Evolutionary conservation across 441 rosid genomes (phyloP), one percentile per base, ranked within the genome.

Genomic region (Jatropha multifida): DNA sequence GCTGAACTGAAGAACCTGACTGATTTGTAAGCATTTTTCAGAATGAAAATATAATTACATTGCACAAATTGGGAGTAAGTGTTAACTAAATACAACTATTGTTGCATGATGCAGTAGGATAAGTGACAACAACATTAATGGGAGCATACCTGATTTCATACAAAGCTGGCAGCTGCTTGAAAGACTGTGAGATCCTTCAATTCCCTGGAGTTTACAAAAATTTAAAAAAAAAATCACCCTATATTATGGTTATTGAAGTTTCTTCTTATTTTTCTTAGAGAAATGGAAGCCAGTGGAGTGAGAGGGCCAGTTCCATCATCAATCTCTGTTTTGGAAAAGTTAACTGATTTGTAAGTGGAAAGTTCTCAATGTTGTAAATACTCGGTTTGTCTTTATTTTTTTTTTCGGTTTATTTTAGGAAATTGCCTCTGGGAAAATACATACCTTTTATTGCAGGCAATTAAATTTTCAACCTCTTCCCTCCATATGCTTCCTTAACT

Each of bases 221-320:
- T 23, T 23, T 23, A 23, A 23, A 23, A 23, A 23, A 69, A 54
- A 56, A 4, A 3, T 2, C 23, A 23, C 48, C 38, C 20, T 44
- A 13, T 17, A 15, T 56, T 56, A 46, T 72, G 20, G 59, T 32
- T 68, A 64, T 78, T 58, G 48, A 44, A 18, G 17, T 23, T 23
- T 70, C 68, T 61, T 68, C 59, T 49, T 55, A 20, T 37, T 74
- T 49, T 54, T 42, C 2, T 65, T 6, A 68, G 97, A 20, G 92
- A 89, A 81, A 81, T 92, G 83, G 86, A 85, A 26, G 89, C 86
- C 62, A 87, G 89, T 80, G 95, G 92, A 74, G 88, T 90, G 46
- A 68, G 66, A 56, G 97, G 95, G 65, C 91, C 90, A 26, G 85
- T 92, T 80, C 94, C 90, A 52, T 56, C 89, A 18, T 74, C 59